Evolutionary conservation across 2,329 filamentous ascomycete genomes (phyloP).

Genomic region (Ophiostoma sp.): DNA sequence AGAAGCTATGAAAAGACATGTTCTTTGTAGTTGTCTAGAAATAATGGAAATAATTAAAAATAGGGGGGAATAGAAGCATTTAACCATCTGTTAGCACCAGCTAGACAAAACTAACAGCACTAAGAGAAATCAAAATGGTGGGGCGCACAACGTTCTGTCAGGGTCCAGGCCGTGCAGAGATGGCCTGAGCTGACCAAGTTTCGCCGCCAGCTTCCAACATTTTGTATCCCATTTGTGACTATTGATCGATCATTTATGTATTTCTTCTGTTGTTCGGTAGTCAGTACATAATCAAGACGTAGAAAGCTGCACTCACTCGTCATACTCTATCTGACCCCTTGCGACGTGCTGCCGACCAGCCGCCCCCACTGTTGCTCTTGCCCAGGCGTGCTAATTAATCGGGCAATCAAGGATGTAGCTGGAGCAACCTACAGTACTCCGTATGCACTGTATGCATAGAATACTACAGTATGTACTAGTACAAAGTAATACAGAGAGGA

Average conservation of each 20-base stretch:
- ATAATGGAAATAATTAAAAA: background rate
- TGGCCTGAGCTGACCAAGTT: constrained; percentile 27
- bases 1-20: background rate
- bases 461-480: no score
- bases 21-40: background rate
- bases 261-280: background rate
- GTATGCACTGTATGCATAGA: no score
- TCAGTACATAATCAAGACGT: background rate
- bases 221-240: constrained; percentile 6
- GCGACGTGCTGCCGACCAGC: background rate
- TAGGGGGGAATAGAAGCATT: no score
- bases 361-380: no score
- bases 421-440: no score
- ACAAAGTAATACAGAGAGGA: background rate
- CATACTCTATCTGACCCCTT: background rate
- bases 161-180: constrained; percentile 23
- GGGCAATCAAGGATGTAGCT: background rate
- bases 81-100: background rate
- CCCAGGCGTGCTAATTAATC: background rate
- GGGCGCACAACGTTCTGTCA: constrained; percentile 23
- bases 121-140: constrained; percentile 15
- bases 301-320: background rate
- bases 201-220: constrained; percentile 24
- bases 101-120: background rate
- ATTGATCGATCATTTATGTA: background rate